Evolutionary conservation across 2,329 filamentous ascomycete species (phyloP).

Genomic region (Coleophoma eucalyptorum): DNA sequence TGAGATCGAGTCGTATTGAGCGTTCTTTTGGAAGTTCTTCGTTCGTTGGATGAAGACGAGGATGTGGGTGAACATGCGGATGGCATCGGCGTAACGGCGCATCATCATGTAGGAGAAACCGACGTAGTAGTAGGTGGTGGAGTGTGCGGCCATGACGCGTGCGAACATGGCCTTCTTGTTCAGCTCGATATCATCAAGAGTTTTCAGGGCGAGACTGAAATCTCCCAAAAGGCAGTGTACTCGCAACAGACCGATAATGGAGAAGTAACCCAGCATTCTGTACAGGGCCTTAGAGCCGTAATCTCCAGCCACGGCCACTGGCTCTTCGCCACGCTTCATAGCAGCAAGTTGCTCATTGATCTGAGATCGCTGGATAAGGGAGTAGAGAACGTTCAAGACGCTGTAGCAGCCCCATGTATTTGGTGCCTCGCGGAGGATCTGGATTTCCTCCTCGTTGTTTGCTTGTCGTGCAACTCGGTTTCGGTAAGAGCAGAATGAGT

Average conservation of each 20-base stretch:
- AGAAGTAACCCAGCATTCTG: slow-evolving; percentile 98
- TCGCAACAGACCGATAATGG: slow-evolving; percentile 92
- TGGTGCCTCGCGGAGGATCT: slow-evolving; percentile 89
- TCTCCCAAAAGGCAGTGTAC: slow-evolving; percentile 96
- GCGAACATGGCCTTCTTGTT: slow-evolving; percentile 99
- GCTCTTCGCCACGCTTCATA: slow-evolving; percentile 91
- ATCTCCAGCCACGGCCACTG: slow-evolving; percentile 82
- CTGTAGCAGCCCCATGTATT: slow-evolving; percentile 99
- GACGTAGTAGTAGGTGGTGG: slow-evolving; percentile 99
- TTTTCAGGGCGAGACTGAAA: slow-evolving; percentile 97
- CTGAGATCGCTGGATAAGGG: slow-evolving; percentile 95
- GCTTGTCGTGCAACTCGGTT: slow-evolving; percentile 81
- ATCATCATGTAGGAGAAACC: slow-evolving; percentile 99
- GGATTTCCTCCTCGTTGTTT: slow-evolving; percentile 87
- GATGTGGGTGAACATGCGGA: slow-evolving; percentile 99
- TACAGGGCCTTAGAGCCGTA: slow-evolving; percentile 94
- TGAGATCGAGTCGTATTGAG: slow-evolving; percentile 95
- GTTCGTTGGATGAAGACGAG: slow-evolving; percentile 97
- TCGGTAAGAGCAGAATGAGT: slow-evolving; percentile 97
- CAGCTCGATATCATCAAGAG: slow-evolving; percentile 97
- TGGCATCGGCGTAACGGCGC: slow-evolving; percentile 97
- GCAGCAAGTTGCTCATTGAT: slow-evolving; percentile 96
- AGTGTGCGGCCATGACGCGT: slow-evolving; percentile 98
- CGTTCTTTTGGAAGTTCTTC: slow-evolving; percentile 99
- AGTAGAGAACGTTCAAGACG: slow-evolving; percentile 98